Conservation (phyloP, 2,329 filamentous ascomycete genomes). For the Neofusicoccum cordaticola region DNA sequence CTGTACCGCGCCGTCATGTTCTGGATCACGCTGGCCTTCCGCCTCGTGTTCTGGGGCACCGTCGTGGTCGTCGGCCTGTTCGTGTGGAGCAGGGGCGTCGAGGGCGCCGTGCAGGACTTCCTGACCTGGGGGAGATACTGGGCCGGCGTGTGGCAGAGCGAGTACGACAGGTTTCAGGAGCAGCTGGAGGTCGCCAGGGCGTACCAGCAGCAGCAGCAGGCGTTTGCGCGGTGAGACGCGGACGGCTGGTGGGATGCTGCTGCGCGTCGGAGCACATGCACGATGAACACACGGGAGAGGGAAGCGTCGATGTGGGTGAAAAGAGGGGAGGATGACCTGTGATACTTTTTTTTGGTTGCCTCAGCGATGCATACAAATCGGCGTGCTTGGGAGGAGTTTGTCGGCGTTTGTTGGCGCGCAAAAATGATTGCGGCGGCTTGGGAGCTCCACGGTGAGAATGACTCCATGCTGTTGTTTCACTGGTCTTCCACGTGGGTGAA, state of each 20-base stretch:
- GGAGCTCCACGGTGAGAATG: background rate
- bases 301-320: background rate
- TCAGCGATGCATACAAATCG: conserved; percentile 4
- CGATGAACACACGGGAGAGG: background rate
- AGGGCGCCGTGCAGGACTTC: conserved; percentile 62
- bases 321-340: background rate
- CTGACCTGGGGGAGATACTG: background rate
- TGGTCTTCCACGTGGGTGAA: background rate
- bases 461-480: background rate
- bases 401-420: background rate
- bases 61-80: conserved; percentile 56
- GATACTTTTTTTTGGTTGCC: background rate
- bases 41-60: conserved; percentile 62
- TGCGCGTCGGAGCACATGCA: background rate
- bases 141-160: conserved; percentile 14
- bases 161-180: conserved; percentile 8
- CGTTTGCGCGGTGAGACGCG: background rate
- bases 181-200: conserved; percentile 2
- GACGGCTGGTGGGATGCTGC: background rate
- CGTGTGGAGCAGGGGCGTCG: conserved; percentile 61
- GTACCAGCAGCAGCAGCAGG: conserved; percentile 1
- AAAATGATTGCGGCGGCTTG: background rate
- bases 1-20: conserved; percentile 71
- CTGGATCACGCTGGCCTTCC: conserved; percentile 67
- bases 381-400: background rate